Percentiles rank a stretch among this genome's conserved stretches.
phyloP scores from a whole-genome alignment of 768 basidiomycete genomes.

The Rhizopogon rudus region DNA sequence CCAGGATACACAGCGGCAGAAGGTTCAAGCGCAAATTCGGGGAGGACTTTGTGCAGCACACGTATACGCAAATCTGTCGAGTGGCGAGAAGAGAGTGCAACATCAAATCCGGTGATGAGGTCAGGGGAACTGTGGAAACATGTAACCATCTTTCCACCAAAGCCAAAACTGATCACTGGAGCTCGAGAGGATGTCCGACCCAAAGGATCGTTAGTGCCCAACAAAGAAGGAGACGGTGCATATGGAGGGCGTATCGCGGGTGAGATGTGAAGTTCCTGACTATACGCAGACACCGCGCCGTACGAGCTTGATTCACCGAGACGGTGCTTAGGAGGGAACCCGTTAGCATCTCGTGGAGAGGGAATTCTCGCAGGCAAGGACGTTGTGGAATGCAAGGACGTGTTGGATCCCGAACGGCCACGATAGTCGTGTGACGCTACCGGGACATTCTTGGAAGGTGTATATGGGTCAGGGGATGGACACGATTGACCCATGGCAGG shows the following conservation, averaged over 20 bases:
- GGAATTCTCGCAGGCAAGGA: conserved; percentile 14
- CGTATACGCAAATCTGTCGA: conserved; percentile 68
- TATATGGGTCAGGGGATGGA: conserved; percentile 32
- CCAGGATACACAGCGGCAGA: conserved; percentile 72
- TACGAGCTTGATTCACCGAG: conserved; percentile 14
- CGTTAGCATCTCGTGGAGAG: conserved; percentile 23
- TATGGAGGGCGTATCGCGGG: conserved; percentile 50
- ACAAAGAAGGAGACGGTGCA: conserved; percentile 78
- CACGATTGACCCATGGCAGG: conserved; percentile 18
- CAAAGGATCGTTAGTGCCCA: conserved; percentile 80
- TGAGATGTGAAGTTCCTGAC: conserved; percentile 24
- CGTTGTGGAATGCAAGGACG: conserved; percentile 33
- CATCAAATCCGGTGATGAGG: conserved; percentile 70
- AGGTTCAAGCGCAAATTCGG: conserved; percentile 55
- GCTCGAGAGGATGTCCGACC: conserved; percentile 66
- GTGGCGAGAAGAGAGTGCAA: conserved; percentile 66
- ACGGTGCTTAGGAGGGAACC: conserved; percentile 17
- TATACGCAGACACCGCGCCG: conserved; percentile 11
- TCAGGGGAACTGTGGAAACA: conserved; percentile 77
- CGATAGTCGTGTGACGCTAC: conserved; percentile 19
- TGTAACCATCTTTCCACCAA: conserved; percentile 86
- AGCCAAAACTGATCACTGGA: conserved; percentile 86
- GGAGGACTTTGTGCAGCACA: conserved; percentile 61
- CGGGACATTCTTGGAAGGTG: conserved; percentile 22
- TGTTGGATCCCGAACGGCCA: conserved; percentile 41